Conservation (phyloP, 2,329 filamentous ascomycete species). For the Uncinocarpus reesii region DNA sequence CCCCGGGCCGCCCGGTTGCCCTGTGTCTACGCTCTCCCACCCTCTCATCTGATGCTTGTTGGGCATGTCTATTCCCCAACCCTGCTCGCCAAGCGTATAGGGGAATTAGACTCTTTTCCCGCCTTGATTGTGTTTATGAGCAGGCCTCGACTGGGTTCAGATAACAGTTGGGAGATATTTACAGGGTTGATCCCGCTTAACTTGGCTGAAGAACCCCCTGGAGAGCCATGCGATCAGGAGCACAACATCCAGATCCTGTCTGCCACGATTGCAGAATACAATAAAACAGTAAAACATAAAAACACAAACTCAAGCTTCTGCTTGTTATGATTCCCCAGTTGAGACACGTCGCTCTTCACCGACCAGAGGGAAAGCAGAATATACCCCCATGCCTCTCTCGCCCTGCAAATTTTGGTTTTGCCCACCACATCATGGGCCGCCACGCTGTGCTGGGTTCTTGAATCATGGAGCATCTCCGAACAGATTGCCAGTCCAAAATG, state of each 20-base stretch:
- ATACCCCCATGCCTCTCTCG: background rate
- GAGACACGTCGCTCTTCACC: too few species aligned
- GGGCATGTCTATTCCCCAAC: conserved; percentile 2
- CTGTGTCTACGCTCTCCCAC: too few species aligned
- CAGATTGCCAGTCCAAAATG: background rate
- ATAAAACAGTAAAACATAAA: background rate
- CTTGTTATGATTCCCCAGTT: too few species aligned
- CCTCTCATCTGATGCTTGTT: too few species aligned
- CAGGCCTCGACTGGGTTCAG: background rate
- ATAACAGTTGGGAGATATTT: background rate
- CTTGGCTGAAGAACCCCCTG: conserved; percentile 1
- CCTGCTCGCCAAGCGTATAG: conserved; percentile 3
- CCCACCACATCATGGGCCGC: conserved; percentile 2
- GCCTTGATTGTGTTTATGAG: background rate
- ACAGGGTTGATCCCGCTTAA: conserved; percentile 1
- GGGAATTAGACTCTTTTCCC: conserved; percentile 2
- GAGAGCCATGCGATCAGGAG: background rate
- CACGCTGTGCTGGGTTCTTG: background rate
- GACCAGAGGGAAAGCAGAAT: background rate
- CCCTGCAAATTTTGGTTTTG: conserved; percentile 2
- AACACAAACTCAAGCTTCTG: background rate
- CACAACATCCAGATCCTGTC: background rate
- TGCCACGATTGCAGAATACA: conserved; percentile 1
- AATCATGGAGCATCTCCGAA: background rate
- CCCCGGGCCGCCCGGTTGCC: too few species aligned